Evolutionary conservation across 2,329 filamentous ascomycete species (phyloP).

Genomic region (Sporothrix pseudoabietina): DNA sequence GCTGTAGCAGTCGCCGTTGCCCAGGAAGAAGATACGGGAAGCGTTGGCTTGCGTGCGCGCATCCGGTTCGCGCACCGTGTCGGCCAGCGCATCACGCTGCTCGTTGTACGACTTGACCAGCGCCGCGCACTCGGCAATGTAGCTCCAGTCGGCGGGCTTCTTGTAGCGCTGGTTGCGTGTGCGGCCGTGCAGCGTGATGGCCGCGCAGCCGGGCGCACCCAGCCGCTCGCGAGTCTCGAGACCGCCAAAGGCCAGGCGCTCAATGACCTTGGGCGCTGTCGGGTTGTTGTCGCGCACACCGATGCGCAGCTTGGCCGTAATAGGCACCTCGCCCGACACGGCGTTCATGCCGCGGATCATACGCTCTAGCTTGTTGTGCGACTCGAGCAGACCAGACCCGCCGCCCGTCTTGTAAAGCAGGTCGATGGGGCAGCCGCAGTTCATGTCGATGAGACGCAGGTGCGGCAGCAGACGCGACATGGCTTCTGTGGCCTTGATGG

Average conservation of each 20-base stretch:
- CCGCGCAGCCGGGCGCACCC: conserved; percentile 82
- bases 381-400: conserved; percentile 89
- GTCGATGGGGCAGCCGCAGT: conserved; percentile 97
- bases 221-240: conserved; percentile 68
- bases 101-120: conserved; percentile 79
- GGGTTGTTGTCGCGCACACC: conserved; percentile 76
- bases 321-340: conserved; percentile 85
- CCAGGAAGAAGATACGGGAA: conserved; percentile 81
- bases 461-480: conserved; percentile 76
- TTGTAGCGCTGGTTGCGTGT: conserved; percentile 95
- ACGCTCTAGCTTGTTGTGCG: conserved; percentile 83
- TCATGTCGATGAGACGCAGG: conserved; percentile 88
- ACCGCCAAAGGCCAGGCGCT: conserved; percentile 79
- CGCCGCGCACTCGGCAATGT: conserved; percentile 86
- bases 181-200: conserved; percentile 92
- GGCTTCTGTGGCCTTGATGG: conserved; percentile 83
- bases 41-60: conserved; percentile 69
- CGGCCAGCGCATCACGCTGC: conserved; percentile 64
- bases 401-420: conserved; percentile 85
- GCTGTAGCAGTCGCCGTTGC: conserved; percentile 95
- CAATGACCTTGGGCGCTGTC: conserved; percentile 77
- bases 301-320: conserved; percentile 93
- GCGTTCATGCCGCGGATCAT: conserved; percentile 96
- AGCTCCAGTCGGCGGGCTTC: conserved; percentile 87
- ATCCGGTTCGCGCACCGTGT: conserved; percentile 79